Base-by-base conservation (phyloP, 768 basidiomycete species). In the Rhodotorula babjevae region DNA sequence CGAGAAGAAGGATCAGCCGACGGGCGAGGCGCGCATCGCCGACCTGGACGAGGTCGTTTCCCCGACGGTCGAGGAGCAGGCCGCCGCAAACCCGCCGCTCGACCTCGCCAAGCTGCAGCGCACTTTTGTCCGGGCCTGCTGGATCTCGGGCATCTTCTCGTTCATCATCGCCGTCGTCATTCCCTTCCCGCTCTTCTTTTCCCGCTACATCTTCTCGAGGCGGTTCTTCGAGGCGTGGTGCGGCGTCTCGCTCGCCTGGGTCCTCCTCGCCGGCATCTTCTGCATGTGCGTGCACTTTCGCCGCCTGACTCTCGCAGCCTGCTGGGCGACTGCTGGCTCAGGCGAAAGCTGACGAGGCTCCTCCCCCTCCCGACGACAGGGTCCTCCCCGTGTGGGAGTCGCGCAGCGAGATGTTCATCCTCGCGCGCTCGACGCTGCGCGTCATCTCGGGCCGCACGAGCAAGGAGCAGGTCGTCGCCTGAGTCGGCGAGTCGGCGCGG, bases 381-480 rank as follows among this genome's bases (percentile, higher is more conserved):
- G 33, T 95, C 23, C 92, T 92, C 77, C 93, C 93, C 29, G 82
- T 95, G 9, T 95, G 85, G 82, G 93, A 97, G 83, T 91, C 90
- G 65, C 83, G 91, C 55, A 82, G 73, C 10, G 91, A 90, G 0
- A 78, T 97, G 59, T 49, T 23, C 12, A 81, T 86, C 79, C 90
- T 94, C 61, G 60, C 50, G 3, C 42, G 52, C 25, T 59, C 58
- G 6, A 53, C 63, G 8, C 10, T 70, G 23, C 57, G 69, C 7
- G 63, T 64, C 14, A 3, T 65, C 18, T 44, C 33, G 11, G 62
- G 68, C 40, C 21, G 62, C n/a, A 63, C 53, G 50, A 47, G 19
- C 12, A n/a, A 33, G 25, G 33, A 25, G 19, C 36, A 52, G 9
- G 62, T 60, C 10, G 56, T 60, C 18, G 62, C 68, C 1, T 69